Evolutionary conservation across 805 yeast genomes (phyloP).

Genomic region (Pichia ethanolica): DNA sequence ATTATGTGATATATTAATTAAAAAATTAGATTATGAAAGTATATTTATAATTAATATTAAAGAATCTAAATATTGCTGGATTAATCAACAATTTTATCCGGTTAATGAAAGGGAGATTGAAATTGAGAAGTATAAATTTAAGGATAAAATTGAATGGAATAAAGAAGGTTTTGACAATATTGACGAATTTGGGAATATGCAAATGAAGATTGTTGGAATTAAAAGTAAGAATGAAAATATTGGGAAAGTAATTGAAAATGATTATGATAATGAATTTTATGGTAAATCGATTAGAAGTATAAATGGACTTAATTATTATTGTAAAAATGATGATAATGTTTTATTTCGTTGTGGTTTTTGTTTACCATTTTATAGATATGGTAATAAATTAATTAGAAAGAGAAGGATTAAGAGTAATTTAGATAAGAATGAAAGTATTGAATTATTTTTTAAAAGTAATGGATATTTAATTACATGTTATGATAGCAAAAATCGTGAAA

Average conservation of each 20-base stretch:
- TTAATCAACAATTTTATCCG: conserved; percentile 39
- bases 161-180: neutral
- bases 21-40: conserved; percentile 32
- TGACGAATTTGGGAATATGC: neutral
- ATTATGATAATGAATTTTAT: conserved; percentile 27
- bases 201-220: neutral
- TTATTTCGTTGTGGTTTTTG: conserved; percentile 41
- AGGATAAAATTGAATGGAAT: conserved; percentile 28
- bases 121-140: conserved; percentile 35
- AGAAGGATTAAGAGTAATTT: conserved; percentile 11
- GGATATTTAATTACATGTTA: conserved; percentile 47
- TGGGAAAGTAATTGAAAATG: conserved; percentile 29
- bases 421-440: conserved; percentile 23
- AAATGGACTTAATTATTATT: conserved; percentile 40
- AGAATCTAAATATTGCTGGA: conserved; percentile 38
- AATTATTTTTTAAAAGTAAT: conserved; percentile 42
- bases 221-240: conserved; percentile 32
- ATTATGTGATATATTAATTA: conserved; percentile 32
- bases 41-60: conserved; percentile 47
- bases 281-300: conserved; percentile 42
- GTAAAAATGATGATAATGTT: conserved; percentile 21
- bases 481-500: conserved; percentile 25
- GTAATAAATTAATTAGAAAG: conserved; percentile 38
- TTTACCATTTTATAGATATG: conserved; percentile 43
- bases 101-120: conserved; percentile 33